Base-by-base conservation (phyloP, 768 basidiomycete genomes). In the Russula emetica region DNA sequence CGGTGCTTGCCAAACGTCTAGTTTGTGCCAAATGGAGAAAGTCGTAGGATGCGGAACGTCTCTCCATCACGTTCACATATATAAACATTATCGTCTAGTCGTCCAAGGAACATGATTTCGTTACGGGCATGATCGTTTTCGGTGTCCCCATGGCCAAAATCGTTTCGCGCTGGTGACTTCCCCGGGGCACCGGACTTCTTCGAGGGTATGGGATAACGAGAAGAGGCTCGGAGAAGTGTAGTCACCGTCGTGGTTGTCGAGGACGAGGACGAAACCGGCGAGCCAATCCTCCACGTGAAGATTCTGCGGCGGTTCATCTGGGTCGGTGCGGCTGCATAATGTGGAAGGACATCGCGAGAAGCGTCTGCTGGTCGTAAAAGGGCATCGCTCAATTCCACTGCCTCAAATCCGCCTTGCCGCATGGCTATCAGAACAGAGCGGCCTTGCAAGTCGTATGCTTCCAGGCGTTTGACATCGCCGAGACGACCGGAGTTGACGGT, bases 321-420 rank as follows among this genome's bases (percentile, higher is more conserved):
- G 22, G 80, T 84, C 14, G 78, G 73, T 8, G 85, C 78, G 11
- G 88, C 82, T 52, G 80, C 77, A 71, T 90, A 94, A 66, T 87
- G 78, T 1, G 92, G 92, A n/a, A 92, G 69, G 9, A 76, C 73
- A 4, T 83, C 84, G 54, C 92, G 83, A 6, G 91, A 93, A 68
- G 86, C 83, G 70, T 94, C 92, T 0, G 85, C 92, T 28, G 92
- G 92, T 60, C 80, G 83, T 59, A 93, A 77, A 47, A 94, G 74
- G 5, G 90, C 92, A 71, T 94, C 92, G 30, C 84, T 80, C 38
- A 93, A 78, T 69, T 92, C 88, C 34, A 92, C 85, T 0, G 82
- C 91, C 70, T 94, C 92, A 42, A 94, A 74, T 3, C 92, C 92
- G 36, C 91, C 90, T 73, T 90, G 90, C 24, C 92, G 85, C 84